Percentiles rank a stretch among this genome's conserved stretches.
phyloP scores from a whole-genome alignment of 306 rosid species.

The Geum urbanum region DNA sequence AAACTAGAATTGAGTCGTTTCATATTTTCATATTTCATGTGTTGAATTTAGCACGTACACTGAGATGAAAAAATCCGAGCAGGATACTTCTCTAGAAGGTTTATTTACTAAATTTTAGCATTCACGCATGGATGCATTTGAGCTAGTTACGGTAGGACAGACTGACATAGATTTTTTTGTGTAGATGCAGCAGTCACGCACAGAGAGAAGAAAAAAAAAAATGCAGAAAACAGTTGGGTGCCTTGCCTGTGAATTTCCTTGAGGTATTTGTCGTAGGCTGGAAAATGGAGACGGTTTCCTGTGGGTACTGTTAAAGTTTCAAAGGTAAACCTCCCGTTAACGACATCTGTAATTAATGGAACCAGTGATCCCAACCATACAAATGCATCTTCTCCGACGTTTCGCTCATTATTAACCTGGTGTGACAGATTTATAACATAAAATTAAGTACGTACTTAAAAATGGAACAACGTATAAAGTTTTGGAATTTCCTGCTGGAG shows the following conservation, averaged over 20 bases:
- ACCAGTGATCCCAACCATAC: conserved; percentile 79
- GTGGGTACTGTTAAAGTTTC: conserved; percentile 77
- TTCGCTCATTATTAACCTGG: conserved; percentile 58
- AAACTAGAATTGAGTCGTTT: too few species aligned
- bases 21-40: too few species aligned
- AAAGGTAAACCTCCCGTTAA: conserved; percentile 77
- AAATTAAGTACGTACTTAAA: conserved; percentile 5
- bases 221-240: background rate
- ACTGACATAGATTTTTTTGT: background rate
- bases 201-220: background rate
- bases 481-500: background rate
- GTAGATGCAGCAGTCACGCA: background rate
- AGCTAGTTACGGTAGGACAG: background rate
- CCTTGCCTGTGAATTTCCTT: conserved; percentile 71
- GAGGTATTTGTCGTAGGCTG: conserved; percentile 67
- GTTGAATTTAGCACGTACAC: too few species aligned
- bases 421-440: conserved; percentile 8
- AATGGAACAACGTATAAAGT: background rate
- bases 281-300: conserved; percentile 70
- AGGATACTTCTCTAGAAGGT: background rate
- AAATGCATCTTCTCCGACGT: conserved; percentile 86
- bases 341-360: conserved; percentile 64
- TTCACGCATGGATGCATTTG: background rate
- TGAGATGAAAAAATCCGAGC: too few species aligned
- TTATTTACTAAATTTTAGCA: background rate